These are phyloP conservation scores for Chaetomium sp. DNA, from an alignment of 2,329 filamentous ascomycete genomes.

Conservation along the genomic window DNA sequence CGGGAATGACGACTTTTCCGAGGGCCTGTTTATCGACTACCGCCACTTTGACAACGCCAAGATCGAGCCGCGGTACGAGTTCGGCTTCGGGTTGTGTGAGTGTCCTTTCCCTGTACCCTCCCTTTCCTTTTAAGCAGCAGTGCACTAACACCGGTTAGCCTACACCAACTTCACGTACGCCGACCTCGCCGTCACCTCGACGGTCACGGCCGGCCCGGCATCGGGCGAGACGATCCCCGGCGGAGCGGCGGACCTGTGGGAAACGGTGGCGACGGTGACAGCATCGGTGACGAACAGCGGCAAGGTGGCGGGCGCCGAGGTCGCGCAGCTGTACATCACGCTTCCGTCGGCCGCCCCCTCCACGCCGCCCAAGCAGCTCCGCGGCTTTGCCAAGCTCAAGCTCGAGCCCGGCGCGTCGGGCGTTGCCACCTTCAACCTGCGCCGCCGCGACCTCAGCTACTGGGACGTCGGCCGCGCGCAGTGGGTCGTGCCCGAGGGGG, in stretches of 20 bases:
- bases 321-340: constrained; percentile 62
- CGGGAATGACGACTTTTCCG: constrained; percentile 56
- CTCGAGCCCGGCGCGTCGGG: constrained; percentile 51
- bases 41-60: constrained; percentile 60
- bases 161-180: constrained; percentile 70
- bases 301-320: constrained; percentile 61
- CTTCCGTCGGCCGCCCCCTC: constrained; percentile 45
- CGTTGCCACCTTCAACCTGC: constrained; percentile 55
- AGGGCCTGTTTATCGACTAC: constrained; percentile 66
- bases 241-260: constrained; percentile 51
- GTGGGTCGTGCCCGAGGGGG: constrained; percentile 57
- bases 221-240: constrained; percentile 46
- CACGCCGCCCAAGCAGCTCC: constrained; percentile 53
- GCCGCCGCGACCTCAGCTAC: constrained; percentile 63
- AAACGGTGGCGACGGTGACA: constrained; percentile 52
- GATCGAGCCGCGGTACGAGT: constrained; percentile 63
- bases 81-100: constrained; percentile 63
- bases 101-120: constrained; percentile 12
- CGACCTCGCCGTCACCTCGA: constrained; percentile 47
- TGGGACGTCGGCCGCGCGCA: constrained; percentile 63
- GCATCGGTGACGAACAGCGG: constrained; percentile 69
- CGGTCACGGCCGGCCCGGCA: constrained; percentile 45
- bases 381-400: constrained; percentile 63
- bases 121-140: background rate
- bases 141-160: constrained; percentile 43